Evolutionary conservation across 805 yeast species (phyloP).

Genomic region (Candida boidinii): DNA sequence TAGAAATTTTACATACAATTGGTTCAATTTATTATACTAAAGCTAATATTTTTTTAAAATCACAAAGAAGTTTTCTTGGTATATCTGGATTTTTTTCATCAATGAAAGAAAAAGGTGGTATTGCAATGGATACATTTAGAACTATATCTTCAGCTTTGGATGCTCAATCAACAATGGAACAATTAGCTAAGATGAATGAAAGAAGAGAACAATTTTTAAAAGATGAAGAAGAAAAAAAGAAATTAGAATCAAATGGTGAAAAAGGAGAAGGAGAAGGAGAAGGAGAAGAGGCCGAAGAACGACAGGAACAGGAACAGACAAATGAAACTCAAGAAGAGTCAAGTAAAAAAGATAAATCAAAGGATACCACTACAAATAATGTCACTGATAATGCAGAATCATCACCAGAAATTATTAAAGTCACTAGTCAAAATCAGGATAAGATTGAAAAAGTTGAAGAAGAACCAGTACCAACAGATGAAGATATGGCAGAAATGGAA

Average conservation of each 20-base stretch:
- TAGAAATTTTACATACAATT: slow-evolving; percentile 75
- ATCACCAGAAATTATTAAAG: slow-evolving; percentile 1
- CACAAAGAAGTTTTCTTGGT: slow-evolving; percentile 73
- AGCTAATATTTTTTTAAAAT: slow-evolving; percentile 63
- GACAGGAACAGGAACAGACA: not conserved
- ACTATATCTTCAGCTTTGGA: slow-evolving; percentile 80
- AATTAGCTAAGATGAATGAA: slow-evolving; percentile 67
- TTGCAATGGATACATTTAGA: slow-evolving; percentile 75
- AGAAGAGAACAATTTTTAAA: slow-evolving; percentile 21
- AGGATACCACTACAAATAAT: not conserved
- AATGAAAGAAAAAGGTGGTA: slow-evolving; percentile 76
- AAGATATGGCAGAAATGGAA: slow-evolving; percentile 66
- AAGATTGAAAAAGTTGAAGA: slow-evolving; percentile 20
- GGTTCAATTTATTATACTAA: slow-evolving; percentile 73
- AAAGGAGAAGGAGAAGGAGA: not conserved
- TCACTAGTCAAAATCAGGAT: slow-evolving; percentile 1
- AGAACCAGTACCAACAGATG: slow-evolving; percentile 37
- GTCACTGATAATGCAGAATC: slow-evolving; percentile 2
- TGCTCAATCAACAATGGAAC: slow-evolving; percentile 73
- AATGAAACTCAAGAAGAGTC: not conserved
- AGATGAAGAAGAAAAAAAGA: slow-evolving; percentile 23
- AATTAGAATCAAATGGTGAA: slow-evolving; percentile 5
- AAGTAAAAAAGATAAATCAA: slow-evolving; percentile 1
- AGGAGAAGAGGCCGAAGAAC: not conserved
- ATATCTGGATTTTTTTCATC: slow-evolving; percentile 76